Percentiles rank a stretch among this genome's conserved stretches.
phyloP scores from a whole-genome alignment of 495 filamentous ascomycete species.

The Thozetella sp. region DNA sequence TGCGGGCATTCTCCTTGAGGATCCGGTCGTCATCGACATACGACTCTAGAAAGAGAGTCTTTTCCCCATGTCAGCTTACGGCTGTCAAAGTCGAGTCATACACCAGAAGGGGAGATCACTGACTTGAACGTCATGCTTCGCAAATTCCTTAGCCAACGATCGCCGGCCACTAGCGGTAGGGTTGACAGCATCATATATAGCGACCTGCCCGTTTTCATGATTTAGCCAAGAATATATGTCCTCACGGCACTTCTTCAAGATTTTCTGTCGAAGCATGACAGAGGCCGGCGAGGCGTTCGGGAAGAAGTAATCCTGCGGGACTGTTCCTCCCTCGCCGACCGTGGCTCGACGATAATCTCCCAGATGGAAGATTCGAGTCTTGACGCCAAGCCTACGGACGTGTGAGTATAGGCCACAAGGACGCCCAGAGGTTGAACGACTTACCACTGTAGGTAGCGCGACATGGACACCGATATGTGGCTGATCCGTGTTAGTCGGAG shows the following conservation, averaged over 20 bases:
- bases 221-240: constrained; percentile 96
- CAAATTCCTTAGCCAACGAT: constrained; percentile 91
- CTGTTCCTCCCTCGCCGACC: constrained; percentile 80
- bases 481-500: constrained; percentile 42
- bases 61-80: constrained; percentile 10
- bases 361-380: constrained; percentile 95
- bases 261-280: constrained; percentile 90
- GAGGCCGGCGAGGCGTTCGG: constrained; percentile 89
- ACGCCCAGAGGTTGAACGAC: constrained; percentile 16
- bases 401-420: constrained; percentile 12
- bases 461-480: constrained; percentile 93
- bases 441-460: constrained; percentile 92
- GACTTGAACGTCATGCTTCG: constrained; percentile 92
- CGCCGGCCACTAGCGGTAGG: constrained; percentile 81
- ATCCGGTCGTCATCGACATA: constrained; percentile 91
- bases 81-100: constrained; percentile 2
- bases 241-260: constrained; percentile 94
- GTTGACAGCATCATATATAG: constrained; percentile 99
- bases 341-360: constrained; percentile 95
- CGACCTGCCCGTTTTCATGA: constrained; percentile 96
- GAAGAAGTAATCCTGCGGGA: constrained; percentile 97
- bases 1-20: constrained; percentile 94
- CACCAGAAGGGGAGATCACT: constrained; percentile 10
- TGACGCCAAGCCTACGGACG: constrained; percentile 81
- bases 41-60: constrained; percentile 97